Base-by-base conservation (phyloP, 495 filamentous ascomycete species). In the Xylaria longipes region DNA sequence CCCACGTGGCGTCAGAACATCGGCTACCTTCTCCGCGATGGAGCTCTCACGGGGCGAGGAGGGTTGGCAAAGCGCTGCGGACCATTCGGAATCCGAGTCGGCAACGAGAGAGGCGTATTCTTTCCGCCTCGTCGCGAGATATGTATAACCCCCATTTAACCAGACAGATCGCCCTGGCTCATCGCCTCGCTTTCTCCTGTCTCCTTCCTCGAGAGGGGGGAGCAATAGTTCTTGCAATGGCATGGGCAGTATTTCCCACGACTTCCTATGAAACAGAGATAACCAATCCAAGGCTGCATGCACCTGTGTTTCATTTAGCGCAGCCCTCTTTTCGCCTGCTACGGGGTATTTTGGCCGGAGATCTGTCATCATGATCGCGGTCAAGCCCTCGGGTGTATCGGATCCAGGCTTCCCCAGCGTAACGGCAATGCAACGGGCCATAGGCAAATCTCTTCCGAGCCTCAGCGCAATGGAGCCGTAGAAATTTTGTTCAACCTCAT, bases 401-500 rank as follows among this genome's bases (percentile, higher is more conserved):
- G 80, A 74, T 0, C 67, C 72, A 12, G 75, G 65, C 3, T 73
- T 69, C 31, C 74, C 76, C 14, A 74, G 68, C 12, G 76, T 76
- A 8, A 74, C 75, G 22, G 80, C 76, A 60, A 84, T 57, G 57
- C 77, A 82, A 12, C 75, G 66, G 0, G 79, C 76, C 3, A 79
- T 71, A 1, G 80, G 71, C n/a, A 79, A 65, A 9, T 74, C 74
- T 14, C 65, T 57, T 7, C 75, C 68, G 11, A 86, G 71, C 0
- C 46, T 62, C 0, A 76, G 71, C 11, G 81, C 79, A 14, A 85
- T 73, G 27, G 80, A 71, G 9, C 71, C 64, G 72, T 86, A 86
- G 69, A 86, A 86, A 70, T 80, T 80, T 61, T 84, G 83, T 60
- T 86, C 84, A n/a, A 81, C 82, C 43, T 77, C 75, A 71, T 86